Conservation (phyloP, 1,139 yeast species). For the Martiniozyma asiatica region DNA sequence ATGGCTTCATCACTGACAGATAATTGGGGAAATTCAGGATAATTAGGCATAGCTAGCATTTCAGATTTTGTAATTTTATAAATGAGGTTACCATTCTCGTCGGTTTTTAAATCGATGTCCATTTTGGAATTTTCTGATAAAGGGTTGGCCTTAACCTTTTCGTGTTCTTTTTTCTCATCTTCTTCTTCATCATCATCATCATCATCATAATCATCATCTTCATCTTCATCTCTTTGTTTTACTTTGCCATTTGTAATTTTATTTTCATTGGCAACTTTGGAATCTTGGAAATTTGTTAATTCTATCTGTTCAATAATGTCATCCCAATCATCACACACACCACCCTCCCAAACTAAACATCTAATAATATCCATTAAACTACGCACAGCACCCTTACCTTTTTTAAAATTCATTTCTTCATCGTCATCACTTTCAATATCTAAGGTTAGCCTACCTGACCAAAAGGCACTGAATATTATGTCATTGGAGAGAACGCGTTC, state of each 20-base stretch:
- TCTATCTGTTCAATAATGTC: neutral
- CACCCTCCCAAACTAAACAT: slow-evolving; percentile 44
- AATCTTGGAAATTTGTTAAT: neutral
- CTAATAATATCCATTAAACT: slow-evolving; percentile 4
- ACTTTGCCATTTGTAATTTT: neutral
- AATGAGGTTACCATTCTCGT: slow-evolving; percentile 1
- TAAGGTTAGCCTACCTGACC: slow-evolving; percentile 39
- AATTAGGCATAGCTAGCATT: slow-evolving; percentile 15
- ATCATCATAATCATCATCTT: slow-evolving; percentile 2
- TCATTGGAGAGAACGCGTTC: slow-evolving; percentile 12
- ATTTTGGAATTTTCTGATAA: slow-evolving; percentile 1
- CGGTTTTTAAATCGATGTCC: neutral
- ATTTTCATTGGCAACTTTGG: neutral
- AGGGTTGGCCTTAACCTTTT: slow-evolving; percentile 2
- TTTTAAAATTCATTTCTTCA: slow-evolving; percentile 1
- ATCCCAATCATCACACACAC: slow-evolving; percentile 8
- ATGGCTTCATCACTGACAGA: slow-evolving; percentile 19
- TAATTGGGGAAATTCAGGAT: slow-evolving; percentile 17
- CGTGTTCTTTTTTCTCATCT: slow-evolving; percentile 5
- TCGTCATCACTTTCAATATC: slow-evolving; percentile 19
- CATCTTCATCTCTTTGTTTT: slow-evolving; percentile 2
- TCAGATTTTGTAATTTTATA: slow-evolving; percentile 4
- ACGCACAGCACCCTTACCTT: slow-evolving; percentile 2
- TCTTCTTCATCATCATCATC: slow-evolving; percentile 5
- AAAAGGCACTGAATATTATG: slow-evolving; percentile 40